phyloP scores from a whole-genome alignment of 805 yeast species.

The Cyberlindnera mycetangii region DNA sequence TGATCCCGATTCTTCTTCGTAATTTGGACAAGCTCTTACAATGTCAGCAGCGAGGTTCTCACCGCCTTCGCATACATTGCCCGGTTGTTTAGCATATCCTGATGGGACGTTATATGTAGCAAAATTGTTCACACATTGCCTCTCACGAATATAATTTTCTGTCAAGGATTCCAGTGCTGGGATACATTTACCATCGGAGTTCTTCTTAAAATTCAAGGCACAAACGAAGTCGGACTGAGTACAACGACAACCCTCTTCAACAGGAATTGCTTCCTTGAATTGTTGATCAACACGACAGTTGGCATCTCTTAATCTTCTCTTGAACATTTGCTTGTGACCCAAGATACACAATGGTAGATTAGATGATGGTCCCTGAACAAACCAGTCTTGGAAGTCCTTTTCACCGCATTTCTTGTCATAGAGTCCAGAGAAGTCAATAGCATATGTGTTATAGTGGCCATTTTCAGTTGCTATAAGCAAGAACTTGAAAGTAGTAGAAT shows the following conservation, averaged over 20 bases:
- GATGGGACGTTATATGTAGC: slow-evolving; percentile 26
- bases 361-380: slow-evolving; percentile 39
- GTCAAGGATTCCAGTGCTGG: slow-evolving; percentile 26
- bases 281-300: slow-evolving; percentile 47
- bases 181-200: slow-evolving; percentile 45
- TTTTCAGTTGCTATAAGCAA: slow-evolving; percentile 42
- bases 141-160: slow-evolving; percentile 27
- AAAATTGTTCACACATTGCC: slow-evolving; percentile 30
- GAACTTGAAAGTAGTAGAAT: slow-evolving; percentile 65
- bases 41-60: slow-evolving; percentile 16
- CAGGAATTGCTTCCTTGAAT: slow-evolving; percentile 35
- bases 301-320: slow-evolving; percentile 62
- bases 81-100: slow-evolving; percentile 42
- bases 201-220: slow-evolving; percentile 44
- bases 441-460: slow-evolving; percentile 25
- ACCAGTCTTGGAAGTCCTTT: slow-evolving; percentile 63
- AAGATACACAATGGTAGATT: slow-evolving; percentile 48
- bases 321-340: slow-evolving; percentile 65
- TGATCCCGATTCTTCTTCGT: slow-evolving; percentile 13
- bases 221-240: slow-evolving; percentile 70
- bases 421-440: slow-evolving; percentile 56
- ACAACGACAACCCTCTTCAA: slow-evolving; percentile 63
- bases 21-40: slow-evolving; percentile 23
- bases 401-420: slow-evolving; percentile 40
- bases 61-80: slow-evolving; percentile 42